Base-by-base conservation (phyloP, 345 rosid genomes). In the Combretum micranthum region DNA sequence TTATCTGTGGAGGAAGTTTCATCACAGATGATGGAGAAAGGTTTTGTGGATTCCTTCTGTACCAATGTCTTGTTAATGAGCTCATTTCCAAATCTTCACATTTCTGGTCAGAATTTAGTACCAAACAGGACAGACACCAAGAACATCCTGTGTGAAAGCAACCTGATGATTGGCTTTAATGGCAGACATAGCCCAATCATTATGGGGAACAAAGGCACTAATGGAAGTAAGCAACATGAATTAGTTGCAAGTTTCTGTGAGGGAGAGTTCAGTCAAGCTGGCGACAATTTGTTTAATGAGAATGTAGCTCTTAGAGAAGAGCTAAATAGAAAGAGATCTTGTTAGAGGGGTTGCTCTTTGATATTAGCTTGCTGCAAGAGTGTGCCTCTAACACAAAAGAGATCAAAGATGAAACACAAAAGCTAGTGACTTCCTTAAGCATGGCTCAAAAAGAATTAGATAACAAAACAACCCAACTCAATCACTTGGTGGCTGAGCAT, bases 321-420 rank as follows among this genome's bases (percentile, higher is more conserved):
- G 75, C 52, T 91, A 72, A 80, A 83, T 66, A 84, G 96, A 91
- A 86, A 72, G 85, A 88, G 66, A 66, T 76, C 65, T 65, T 86
- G 59, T 68, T 86, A 59, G 83, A 84, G 73, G 96, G 96, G 64
- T 73, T 91, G 78, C 87, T 84, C 67, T 91, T 91, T 72, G 98
- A 91, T 77, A 77, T 91, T 65, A 74, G 83, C 75, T 77, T 91
- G 72, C 73, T 91, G 67, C 96, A 91, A 64, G 98, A 91, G 78
- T 77, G 88, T n/a, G 83, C 88, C 68, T 86, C 96, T 46, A 70
- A 71, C 56, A 76, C 67, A 52, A 84, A 74, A 68, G 89, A 88
- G 21, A 63, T 79, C 42, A 83, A 79, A 78, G 87, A 86, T 71
- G 88, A 88, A 79, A 75, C 81, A 60, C 82, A 86, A 72, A 82